Evolutionary conservation across 345 rosid genomes (phyloP).

Genomic region (Tarenaya hassleriana): DNA sequence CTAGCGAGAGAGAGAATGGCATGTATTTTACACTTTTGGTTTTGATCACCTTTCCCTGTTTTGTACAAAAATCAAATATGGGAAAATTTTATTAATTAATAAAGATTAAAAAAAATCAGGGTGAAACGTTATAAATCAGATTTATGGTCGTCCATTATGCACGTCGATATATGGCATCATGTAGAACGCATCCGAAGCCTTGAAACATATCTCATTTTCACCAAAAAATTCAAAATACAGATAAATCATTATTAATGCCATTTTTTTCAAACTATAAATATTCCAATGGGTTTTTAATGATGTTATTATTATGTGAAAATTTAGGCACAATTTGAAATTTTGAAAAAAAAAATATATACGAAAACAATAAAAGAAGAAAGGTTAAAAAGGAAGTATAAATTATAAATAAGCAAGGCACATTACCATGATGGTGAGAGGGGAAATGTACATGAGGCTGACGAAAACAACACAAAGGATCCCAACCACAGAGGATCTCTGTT

Average conservation of each 20-base stretch:
- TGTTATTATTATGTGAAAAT: too few relatives aligned
- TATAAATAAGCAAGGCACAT: too few relatives aligned
- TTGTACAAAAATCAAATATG: not conserved
- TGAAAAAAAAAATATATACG: not conserved
- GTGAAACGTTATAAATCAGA: too few relatives aligned
- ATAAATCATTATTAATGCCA: too few relatives aligned
- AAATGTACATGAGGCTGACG: conserved; percentile 41
- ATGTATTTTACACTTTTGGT: conserved; percentile 55
- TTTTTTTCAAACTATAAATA: too few relatives aligned
- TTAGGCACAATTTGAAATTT: not conserved
- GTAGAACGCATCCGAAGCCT: too few relatives aligned
- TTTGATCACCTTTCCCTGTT: conserved; percentile 39
- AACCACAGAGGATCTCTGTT: conserved; percentile 28
- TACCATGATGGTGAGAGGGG: conserved; percentile 65
- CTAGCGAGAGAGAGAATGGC: conserved; percentile 48
- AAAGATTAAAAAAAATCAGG: not conserved
- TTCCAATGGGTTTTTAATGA: too few relatives aligned
- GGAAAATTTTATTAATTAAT: not conserved
- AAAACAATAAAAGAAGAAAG: not conserved
- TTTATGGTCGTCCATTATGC: too few relatives aligned
- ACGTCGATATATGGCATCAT: too few relatives aligned
- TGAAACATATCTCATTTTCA: too few relatives aligned
- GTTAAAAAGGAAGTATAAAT: too few relatives aligned
- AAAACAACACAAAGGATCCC: conserved; percentile 33
- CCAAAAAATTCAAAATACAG: too few relatives aligned